Evolutionary conservation across 2,329 filamentous ascomycete genomes (phyloP).

Genomic region (Cryphonectria nitschkei): DNA sequence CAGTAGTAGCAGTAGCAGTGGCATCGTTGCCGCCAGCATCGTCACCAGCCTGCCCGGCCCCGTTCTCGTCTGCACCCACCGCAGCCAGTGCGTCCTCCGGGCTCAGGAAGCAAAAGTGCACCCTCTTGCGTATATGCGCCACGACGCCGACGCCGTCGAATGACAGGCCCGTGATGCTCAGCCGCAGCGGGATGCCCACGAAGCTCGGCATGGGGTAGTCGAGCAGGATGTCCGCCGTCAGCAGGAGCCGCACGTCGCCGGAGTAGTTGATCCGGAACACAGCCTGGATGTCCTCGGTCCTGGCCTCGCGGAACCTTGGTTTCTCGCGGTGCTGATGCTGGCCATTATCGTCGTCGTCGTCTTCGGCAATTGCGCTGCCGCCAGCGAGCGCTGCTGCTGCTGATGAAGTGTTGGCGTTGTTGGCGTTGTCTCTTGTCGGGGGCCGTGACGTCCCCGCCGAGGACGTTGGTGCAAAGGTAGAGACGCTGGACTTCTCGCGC

Average conservation of each 20-base stretch:
- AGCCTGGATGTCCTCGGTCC: constrained; percentile 87
- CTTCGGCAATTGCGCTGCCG: constrained; percentile 45
- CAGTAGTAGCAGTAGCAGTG: too few species aligned
- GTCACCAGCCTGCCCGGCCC: constrained; percentile 35
- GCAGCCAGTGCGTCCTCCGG: constrained; percentile 86
- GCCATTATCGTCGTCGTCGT: constrained; percentile 33
- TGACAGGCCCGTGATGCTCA: constrained; percentile 91
- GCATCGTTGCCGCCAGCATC: constrained; percentile 8
- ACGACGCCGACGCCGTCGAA: constrained; percentile 95
- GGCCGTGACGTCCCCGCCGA: constrained; percentile 57
- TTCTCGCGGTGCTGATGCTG: constrained; percentile 32
- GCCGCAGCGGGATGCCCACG: constrained; percentile 89
- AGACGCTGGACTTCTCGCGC: constrained; percentile 65
- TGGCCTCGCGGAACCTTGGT: constrained; percentile 66
- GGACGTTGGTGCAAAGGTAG: constrained; percentile 59
- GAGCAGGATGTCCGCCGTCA: constrained; percentile 93
- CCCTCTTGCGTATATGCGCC: constrained; percentile 84
- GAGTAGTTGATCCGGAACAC: constrained; percentile 89
- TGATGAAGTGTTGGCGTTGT: constrained; percentile 31
- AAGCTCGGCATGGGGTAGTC: constrained; percentile 99
- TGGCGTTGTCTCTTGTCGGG: constrained; percentile 56
- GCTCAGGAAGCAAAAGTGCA: constrained; percentile 93
- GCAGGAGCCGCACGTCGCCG: constrained; percentile 82
- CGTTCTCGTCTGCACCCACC: constrained; percentile 57
- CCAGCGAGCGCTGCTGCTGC: constrained; percentile 36